A percentile compares a stretch with the other conserved stretches of the same genome.
Evolutionary conservation across 345 rosid genomes (phyloP).

Genomic region (Diplotaxis tenuifolia): DNA sequence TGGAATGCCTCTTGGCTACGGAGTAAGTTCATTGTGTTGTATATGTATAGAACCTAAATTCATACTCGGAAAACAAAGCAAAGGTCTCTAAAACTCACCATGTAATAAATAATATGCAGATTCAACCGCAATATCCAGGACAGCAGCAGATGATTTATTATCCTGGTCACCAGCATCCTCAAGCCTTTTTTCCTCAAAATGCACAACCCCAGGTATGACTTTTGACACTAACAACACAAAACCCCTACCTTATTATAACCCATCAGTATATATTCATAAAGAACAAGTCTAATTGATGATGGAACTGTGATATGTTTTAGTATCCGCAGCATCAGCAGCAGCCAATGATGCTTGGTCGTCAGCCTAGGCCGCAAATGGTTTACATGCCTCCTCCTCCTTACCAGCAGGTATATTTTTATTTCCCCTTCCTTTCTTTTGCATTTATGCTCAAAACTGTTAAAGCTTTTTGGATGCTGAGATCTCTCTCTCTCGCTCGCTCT

Average conservation of each 20-base stretch:
- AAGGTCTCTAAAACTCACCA: not conserved
- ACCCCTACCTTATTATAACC: not conserved
- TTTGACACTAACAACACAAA: not conserved
- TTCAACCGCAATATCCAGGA: slow-evolving; percentile 56
- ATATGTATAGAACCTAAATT: not conserved
- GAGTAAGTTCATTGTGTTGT: slow-evolving; percentile 48
- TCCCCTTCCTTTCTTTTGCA: not conserved
- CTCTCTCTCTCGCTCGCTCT: not conserved
- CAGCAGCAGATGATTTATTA: slow-evolving; percentile 71
- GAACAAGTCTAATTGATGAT: not conserved
- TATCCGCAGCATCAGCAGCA: slow-evolving; percentile 58
- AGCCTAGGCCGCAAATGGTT: slow-evolving; percentile 23
- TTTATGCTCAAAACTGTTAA: not conserved
- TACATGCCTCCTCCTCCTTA: slow-evolving; percentile 42
- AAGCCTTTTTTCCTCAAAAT: slow-evolving; percentile 65
- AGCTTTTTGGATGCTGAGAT: slow-evolving; percentile 13
- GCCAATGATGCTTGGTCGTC: slow-evolving; percentile 57
- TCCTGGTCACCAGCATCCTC: slow-evolving; percentile 37
- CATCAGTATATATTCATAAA: not conserved
- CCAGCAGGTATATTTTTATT: slow-evolving; percentile 60
- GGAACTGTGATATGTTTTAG: slow-evolving; percentile 15
- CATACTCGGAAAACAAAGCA: not conserved
- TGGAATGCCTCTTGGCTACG: slow-evolving; percentile 48
- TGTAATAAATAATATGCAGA: slow-evolving; percentile 46
- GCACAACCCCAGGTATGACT: slow-evolving; percentile 65